Evolutionary conservation across 495 filamentous ascomycete genomes (phyloP), one percentile per base, ranked within the genome.

Genomic region (Talaromyces trachyspermus): DNA sequence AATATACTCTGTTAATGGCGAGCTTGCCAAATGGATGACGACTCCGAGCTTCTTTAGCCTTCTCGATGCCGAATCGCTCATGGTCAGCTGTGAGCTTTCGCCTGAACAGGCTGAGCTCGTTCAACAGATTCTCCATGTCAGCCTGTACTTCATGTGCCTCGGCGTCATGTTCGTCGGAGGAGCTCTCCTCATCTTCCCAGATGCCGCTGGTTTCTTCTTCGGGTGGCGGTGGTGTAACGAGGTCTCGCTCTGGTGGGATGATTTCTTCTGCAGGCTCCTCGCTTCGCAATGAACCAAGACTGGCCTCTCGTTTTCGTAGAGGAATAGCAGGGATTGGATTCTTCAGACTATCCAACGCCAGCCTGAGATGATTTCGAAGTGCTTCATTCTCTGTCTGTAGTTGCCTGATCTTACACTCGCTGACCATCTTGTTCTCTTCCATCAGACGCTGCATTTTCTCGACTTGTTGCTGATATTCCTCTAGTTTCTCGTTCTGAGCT

Each of bases 331-430:
- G 79, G 49, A 96, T 95, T 0, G 92, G 91, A 61, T 96, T 95
- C 67, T 83, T 87, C 29, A 97, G 55, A 52, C 82, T 87, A 25
- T 94, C 92, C 9, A 95, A 63, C 5, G 86, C 89, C 19, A 99
- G 70, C 58, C 84, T 85, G 37, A 99, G 64, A 59, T 97, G 94
- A 50, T 87, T 71, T 46, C 87, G 74, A 56, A 97, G 66, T 0
- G 89, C 84, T 57, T 96, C 92, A 45, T 94, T 96, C 70, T 97
- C 86, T 2, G 80, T 85, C 60, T 88, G 79, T 32, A 99, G 63
- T 33, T 81, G 84, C 24, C 85, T 75, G 49, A 99, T 95, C 73
- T 95, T 95, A 69, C 81, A 84, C 55, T 99, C 94, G 43, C 84
- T 80, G 4, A 96, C 83, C 62, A 92, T 79, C 32, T 81, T 79